These are phyloP conservation scores for Sporothrix schenckii DNA, from an alignment of 2,329 filamentous ascomycete species.

Conservation along the genomic window DNA sequence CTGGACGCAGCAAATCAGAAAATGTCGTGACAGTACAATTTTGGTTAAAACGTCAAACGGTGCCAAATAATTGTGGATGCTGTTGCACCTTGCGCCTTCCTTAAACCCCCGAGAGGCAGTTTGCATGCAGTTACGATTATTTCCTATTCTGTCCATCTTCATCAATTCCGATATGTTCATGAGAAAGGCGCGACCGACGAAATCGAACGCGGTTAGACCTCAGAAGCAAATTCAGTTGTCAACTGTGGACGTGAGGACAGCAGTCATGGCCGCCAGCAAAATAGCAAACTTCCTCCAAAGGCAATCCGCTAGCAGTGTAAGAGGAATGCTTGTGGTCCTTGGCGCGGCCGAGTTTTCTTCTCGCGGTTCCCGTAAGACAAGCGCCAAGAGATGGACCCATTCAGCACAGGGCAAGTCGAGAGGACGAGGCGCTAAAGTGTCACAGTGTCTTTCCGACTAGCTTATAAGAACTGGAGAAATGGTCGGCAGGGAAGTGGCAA, in stretches of 20 bases:
- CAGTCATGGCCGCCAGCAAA: neutral
- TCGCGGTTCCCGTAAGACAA: too few relatives aligned
- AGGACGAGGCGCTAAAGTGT: neutral
- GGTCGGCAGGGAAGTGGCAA: conserved; percentile 3
- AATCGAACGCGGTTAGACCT: neutral
- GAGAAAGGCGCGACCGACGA: neutral
- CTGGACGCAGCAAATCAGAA: neutral
- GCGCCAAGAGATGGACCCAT: too few relatives aligned
- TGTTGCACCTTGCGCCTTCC: neutral
- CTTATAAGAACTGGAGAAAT: conserved; percentile 15
- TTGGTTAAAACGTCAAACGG: neutral
- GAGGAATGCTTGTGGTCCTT: conserved; percentile 1
- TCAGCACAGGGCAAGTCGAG: neutral
- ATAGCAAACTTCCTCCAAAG: conserved; percentile 24
- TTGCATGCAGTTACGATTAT: neutral
- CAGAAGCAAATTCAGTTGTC: neutral
- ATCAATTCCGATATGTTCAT: neutral
- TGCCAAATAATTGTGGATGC: neutral
- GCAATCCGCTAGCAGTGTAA: conserved; percentile 28
- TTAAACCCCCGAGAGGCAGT: neutral
- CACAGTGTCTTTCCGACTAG: neutral
- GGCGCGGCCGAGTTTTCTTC: neutral
- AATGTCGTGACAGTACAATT: neutral
- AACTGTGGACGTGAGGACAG: neutral
- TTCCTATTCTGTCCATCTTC: conserved; percentile 9